Base-by-base conservation (phyloP, 495 filamentous ascomycete species). In the Neurospora sp. region DNA sequence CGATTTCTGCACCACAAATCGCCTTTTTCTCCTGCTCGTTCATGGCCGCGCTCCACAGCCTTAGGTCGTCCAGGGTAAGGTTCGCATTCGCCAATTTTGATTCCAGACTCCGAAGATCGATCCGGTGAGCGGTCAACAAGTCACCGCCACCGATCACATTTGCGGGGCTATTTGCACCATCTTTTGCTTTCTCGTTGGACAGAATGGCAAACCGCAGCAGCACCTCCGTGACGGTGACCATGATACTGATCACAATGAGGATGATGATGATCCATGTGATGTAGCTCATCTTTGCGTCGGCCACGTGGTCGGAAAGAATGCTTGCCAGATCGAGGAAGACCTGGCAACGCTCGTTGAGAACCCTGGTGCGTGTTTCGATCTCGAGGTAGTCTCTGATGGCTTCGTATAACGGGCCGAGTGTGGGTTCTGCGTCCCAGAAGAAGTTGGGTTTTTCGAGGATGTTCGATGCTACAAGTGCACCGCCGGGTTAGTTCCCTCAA, bases 211-310 rank as follows among this genome's bases (percentile, higher is more conserved):
- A 98, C 14, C 96, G 86, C 54, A 99, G 84, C 70, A 91, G 89
- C 20, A 98, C 95, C 83, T 99, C 96, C 5, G 90, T 91, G 62
- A 91, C 92, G 0, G 96, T 99, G 23, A 99, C 93, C 46, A 92
- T 81, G 77, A 99, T 98, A 77, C 91, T 94, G 72, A 98, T 84
- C 54, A 96, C 76, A 77, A 99, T 99, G 11, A 99, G 87, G 40
- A 96, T 85, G 77, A 99, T 99, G 79, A 98, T 94, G 77, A 99
- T 98, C 95, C 94, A 98, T 0, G 96, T 99, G 80, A 98, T 91
- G 70, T 82, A 86, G 75, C 93, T 97, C 89, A 97, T 98, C 79
- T 94, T 97, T 72, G 92, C 92, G 79, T 98, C 94, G 39, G 92
- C 92, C 69, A 97, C 94, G 6, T 90, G 92, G 81, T 99, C 96